These are phyloP conservation scores for Candida glucosophila DNA, from an alignment of 1,139 yeast species.

Conservation along the genomic window DNA sequence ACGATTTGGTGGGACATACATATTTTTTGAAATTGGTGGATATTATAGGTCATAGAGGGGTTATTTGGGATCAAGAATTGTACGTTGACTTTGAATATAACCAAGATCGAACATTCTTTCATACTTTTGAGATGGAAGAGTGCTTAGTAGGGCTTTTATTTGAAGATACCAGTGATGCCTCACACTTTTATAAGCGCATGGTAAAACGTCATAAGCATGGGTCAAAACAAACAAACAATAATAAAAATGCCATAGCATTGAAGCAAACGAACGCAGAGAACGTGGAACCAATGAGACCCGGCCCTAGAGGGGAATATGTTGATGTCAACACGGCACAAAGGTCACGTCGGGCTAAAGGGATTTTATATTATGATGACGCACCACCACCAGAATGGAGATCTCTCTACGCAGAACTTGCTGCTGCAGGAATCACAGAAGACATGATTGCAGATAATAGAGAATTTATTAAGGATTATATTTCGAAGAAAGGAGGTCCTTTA, in stretches of 20 bases:
- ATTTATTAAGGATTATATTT: slow-evolving; percentile 69
- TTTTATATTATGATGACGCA: slow-evolving; percentile 63
- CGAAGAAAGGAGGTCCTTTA: slow-evolving; percentile 73
- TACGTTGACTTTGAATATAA: slow-evolving; percentile 81
- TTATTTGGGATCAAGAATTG: slow-evolving; percentile 93
- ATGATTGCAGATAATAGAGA: slow-evolving; percentile 84
- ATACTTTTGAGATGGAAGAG: slow-evolving; percentile 87
- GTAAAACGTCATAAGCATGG: slow-evolving; percentile 73
- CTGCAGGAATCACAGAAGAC: slow-evolving; percentile 78
- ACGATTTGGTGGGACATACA: slow-evolving; percentile 90
- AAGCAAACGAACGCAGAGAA: slow-evolving; percentile 29
- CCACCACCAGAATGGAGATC: slow-evolving; percentile 88
- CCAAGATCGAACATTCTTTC: slow-evolving; percentile 93
- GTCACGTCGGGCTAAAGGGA: slow-evolving; percentile 48
- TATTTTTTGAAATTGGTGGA: slow-evolving; percentile 86
- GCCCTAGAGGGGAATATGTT: slow-evolving; percentile 64
- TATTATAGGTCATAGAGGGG: slow-evolving; percentile 72
- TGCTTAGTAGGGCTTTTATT: slow-evolving; percentile 84
- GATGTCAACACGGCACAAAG: slow-evolving; percentile 47
- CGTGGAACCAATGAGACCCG: slow-evolving; percentile 43
- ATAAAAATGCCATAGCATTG: slow-evolving; percentile 80
- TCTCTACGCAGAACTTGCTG: slow-evolving; percentile 63
- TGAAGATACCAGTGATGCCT: slow-evolving; percentile 84
- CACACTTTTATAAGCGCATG: slow-evolving; percentile 74
- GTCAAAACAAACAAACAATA: slow-evolving; percentile 74